A percentile compares a stretch with the other conserved stretches of the same genome.
Evolutionary conservation across 495 filamentous ascomycete genomes (phyloP).

Genomic region (Pyronema omphalodes): DNA sequence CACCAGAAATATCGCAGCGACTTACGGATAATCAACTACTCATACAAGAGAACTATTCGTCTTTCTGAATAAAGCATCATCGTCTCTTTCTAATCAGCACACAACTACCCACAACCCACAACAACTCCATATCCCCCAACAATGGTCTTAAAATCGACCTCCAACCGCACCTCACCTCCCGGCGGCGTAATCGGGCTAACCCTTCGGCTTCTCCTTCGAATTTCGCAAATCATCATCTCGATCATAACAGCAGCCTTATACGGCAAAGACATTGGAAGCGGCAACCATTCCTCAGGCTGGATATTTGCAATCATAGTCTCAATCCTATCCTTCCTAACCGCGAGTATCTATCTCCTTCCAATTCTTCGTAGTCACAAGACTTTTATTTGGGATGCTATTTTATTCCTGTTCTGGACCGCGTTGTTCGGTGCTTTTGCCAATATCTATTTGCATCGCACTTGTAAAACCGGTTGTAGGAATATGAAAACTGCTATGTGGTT

Average conservation of each 20-base stretch:
- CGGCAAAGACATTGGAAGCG: conserved; percentile 34
- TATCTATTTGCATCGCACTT: conserved; percentile 38
- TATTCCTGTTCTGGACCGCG: conserved; percentile 43
- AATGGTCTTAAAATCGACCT: conserved; percentile 14
- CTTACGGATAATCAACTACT: too few relatives aligned
- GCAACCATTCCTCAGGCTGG: conserved; percentile 35
- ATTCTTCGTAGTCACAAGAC: conserved; percentile 29
- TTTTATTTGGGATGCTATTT: conserved; percentile 39
- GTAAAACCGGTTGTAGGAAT: conserved; percentile 32
- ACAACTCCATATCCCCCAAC: neutral
- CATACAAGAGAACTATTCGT: too few relatives aligned
- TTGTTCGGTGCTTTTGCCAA: conserved; percentile 49
- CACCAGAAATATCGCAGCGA: too few relatives aligned
- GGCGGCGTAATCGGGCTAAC: conserved; percentile 2
- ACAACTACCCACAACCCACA: neutral
- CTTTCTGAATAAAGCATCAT: too few relatives aligned
- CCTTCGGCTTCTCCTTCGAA: conserved; percentile 28
- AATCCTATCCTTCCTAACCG: conserved; percentile 30
- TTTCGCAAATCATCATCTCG: conserved; percentile 44
- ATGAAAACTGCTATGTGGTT: conserved; percentile 55
- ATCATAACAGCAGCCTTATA: conserved; percentile 46
- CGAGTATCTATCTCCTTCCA: conserved; percentile 31
- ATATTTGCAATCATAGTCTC: conserved; percentile 39
- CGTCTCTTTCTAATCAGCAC: neutral
- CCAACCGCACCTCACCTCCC: conserved; percentile 7